Evolutionary conservation across 2,329 filamentous ascomycete species (phyloP), one percentile per base, ranked within the genome.

Genomic region (Aureobasidium subglaciale): DNA sequence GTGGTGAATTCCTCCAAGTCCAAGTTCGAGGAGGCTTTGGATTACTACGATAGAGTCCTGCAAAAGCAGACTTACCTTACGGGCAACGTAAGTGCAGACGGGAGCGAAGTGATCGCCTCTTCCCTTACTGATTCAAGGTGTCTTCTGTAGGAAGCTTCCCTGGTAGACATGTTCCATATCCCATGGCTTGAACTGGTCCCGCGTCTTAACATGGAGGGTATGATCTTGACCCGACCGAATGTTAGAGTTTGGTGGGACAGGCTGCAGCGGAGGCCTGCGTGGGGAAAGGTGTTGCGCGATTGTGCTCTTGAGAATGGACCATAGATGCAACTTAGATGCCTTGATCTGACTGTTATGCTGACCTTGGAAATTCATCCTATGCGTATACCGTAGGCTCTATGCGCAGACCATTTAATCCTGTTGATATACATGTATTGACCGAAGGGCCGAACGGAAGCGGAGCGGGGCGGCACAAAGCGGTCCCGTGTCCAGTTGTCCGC

Each of bases 91-190:
- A 48, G 48, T 18, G n/a, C n/a, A 25, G 15, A 25, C 3, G 20
- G 4, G 7, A n/a, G 3, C 3, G 7, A 13, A 7, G 6, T 27
- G 16, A 5, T 18, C n/a, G 20, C 4, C 8, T 5, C 6, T n/a
- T n/a, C 13, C 1, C 3, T 8, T 7, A 6, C 32, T 25, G 20
- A 50, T 27, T 9, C 16, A 24, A 2, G 15, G 2, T 15, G 6
- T 25, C 15, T 9, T 11, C 13, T 13, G 20, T 10, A 41, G 48
- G 10, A 38, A 5, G 15, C 42, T 2, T 52, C 50, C 15, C 27
- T 55, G 11, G 20, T 58, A 1, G 56, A 58, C 22, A 15, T 58
- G 27, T 50, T 25, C 25, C 49, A 58, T 50, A 20, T 53, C 8
- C 41, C 49, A 18, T 57, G 56, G 56, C 24, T 57, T 6, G 18